Evolutionary conservation across 1,139 yeast species (phyloP).

Genomic region (Lodderomyces oxycetoniae): DNA sequence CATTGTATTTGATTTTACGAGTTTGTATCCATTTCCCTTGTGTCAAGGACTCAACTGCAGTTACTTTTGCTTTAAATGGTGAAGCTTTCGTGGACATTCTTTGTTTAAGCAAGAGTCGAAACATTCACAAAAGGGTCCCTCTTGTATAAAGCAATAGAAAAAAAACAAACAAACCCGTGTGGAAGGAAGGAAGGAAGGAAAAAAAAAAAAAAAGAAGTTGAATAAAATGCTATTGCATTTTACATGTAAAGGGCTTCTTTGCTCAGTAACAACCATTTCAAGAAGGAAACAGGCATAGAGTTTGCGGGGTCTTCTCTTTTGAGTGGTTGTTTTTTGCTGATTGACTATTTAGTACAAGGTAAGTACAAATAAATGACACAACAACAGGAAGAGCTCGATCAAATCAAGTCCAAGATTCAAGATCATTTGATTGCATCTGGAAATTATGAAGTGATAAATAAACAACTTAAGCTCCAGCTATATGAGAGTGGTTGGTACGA

Average conservation of each 20-base stretch:
- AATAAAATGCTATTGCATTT: no score
- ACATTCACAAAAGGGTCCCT: no score
- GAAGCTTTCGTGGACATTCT: slow-evolving; percentile 24
- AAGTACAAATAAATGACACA: slow-evolving; percentile 1
- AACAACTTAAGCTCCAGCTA: slow-evolving; percentile 57
- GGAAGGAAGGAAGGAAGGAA: slow-evolving; percentile 3
- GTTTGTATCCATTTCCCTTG: slow-evolving; percentile 47
- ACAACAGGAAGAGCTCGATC: slow-evolving; percentile 32
- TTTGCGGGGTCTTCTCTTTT: no score
- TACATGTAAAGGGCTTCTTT: no score
- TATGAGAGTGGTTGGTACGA: slow-evolving; percentile 86
- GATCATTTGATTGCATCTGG: slow-evolving; percentile 72
- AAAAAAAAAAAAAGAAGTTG: neutral
- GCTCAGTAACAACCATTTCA: neutral
- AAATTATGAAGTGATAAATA: slow-evolving; percentile 67
- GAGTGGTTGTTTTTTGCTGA: no score
- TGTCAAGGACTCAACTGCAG: slow-evolving; percentile 25
- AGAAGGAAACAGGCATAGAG: no score
- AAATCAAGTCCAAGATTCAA: slow-evolving; percentile 60
- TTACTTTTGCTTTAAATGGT: slow-evolving; percentile 33
- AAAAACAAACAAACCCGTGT: no score
- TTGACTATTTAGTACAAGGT: no score
- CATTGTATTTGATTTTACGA: slow-evolving; percentile 59
- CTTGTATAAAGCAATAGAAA: no score
- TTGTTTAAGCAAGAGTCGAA: slow-evolving; percentile 6